Evolutionary conservation across 352 stramenopile genomes (phyloP).

Genomic region (Pythium rhizo-oryzae): DNA sequence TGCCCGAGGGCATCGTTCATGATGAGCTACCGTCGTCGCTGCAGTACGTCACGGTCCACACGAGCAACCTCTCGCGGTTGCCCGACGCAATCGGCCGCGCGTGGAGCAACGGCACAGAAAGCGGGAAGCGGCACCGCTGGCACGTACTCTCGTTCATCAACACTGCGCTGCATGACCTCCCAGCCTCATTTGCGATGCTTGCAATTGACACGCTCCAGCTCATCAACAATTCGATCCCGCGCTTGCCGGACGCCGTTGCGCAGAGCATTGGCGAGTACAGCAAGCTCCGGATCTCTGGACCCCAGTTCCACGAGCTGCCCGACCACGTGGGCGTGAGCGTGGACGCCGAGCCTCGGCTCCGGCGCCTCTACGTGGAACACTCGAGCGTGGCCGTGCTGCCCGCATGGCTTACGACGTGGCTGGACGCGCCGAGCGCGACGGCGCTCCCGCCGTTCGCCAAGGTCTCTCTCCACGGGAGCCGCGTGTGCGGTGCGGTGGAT

Average conservation of each 20-base stretch:
- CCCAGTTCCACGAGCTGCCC: background rate
- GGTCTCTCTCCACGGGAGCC: constrained; percentile 2
- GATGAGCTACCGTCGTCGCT: background rate
- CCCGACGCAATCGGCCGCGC: background rate
- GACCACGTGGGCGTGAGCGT: background rate
- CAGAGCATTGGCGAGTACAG: background rate
- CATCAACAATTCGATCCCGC: constrained; percentile 1
- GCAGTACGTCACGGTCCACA: background rate
- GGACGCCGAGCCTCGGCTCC: background rate
- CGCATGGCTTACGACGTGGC: too few species aligned
- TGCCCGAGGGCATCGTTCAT: background rate
- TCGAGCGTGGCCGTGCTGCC: background rate
- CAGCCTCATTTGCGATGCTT: background rate
- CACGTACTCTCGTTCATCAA: constrained; percentile 19
- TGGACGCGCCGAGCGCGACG: too few species aligned
- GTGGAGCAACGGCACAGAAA: constrained; percentile 5
- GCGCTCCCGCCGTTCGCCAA: background rate
- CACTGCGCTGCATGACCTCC: background rate
- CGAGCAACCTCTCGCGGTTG: constrained; percentile 4
- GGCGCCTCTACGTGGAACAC: background rate
- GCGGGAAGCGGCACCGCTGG: background rate
- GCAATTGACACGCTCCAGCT: background rate
- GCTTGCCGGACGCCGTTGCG: background rate
- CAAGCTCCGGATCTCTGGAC: background rate
- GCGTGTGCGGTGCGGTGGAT: background rate